Evolutionary conservation across 148 eudicot species (phyloP).

Genomic region (Selenicereus undatus): DNA sequence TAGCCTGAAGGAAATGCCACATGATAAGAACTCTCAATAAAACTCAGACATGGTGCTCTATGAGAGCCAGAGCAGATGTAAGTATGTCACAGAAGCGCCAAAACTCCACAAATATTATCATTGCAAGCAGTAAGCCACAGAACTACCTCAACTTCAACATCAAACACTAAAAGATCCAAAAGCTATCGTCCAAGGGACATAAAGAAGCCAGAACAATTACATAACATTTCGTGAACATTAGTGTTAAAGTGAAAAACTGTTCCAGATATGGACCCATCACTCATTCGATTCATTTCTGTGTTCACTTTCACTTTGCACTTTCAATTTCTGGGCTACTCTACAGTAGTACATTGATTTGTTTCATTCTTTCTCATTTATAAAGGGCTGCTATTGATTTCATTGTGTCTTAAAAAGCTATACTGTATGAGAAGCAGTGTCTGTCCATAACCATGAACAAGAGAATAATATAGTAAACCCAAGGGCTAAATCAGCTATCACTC

Average conservation of each 20-base stretch:
- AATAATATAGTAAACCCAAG: neutral
- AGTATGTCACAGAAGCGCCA: no score
- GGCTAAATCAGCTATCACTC: neutral
- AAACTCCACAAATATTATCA: neutral
- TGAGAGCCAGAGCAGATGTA: no score
- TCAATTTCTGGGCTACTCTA: neutral
- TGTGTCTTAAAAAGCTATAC: neutral
- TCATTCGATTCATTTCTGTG: neutral
- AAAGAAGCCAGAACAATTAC: neutral
- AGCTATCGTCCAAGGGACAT: neutral
- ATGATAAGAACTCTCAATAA: neutral
- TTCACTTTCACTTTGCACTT: neutral
- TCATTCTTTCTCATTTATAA: neutral
- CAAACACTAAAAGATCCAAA: neutral
- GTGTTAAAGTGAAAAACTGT: neutral
- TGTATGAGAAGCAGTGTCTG: neutral
- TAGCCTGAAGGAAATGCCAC: conserved; percentile 49
- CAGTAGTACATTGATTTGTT: no score
- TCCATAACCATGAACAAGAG: neutral
- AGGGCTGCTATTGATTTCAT: neutral
- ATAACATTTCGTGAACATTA: neutral
- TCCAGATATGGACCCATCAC: neutral
- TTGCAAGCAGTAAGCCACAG: neutral
- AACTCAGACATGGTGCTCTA: neutral
- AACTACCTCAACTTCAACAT: neutral